These are phyloP conservation scores for Isatis tinctoria DNA, from an alignment of 345 rosid genomes.

Conservation along the genomic window DNA sequence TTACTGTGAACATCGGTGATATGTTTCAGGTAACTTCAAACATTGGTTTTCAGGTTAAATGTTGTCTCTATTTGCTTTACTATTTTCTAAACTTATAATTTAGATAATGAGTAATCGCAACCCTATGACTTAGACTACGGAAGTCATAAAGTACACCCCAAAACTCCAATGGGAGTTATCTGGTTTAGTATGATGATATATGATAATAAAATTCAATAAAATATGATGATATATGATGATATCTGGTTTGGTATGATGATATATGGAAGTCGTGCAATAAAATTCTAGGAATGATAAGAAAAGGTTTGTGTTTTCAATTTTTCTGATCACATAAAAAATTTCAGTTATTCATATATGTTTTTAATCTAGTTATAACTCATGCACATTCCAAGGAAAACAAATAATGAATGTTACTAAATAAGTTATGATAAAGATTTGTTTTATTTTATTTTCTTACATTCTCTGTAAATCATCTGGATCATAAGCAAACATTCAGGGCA, in stretches of 20 bases:
- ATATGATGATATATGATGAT: background rate
- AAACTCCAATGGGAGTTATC: background rate
- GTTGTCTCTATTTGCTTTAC: background rate
- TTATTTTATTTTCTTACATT: too few species aligned
- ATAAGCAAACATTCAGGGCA: background rate
- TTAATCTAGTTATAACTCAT: background rate
- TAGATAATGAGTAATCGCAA: background rate
- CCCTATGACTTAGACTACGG: background rate
- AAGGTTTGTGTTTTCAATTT: background rate
- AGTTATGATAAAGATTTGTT: background rate
- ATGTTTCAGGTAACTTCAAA: constrained; percentile 57
- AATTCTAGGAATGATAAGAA: background rate
- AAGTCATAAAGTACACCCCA: background rate
- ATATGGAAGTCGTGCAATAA: background rate
- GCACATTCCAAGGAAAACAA: background rate
- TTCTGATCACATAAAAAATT: background rate
- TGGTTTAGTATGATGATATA: background rate
- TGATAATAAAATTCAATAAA: background rate
- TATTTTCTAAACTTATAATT: background rate
- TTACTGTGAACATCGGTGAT: constrained; percentile 70
- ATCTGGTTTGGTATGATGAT: background rate
- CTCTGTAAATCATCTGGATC: too few species aligned
- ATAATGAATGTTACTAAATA: background rate
- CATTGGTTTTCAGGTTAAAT: background rate
- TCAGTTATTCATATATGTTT: background rate